Percentiles rank a stretch among this genome's conserved stretches.
Conservation (phyloP, 257 asterid species). For the Solanum corneliomulleri region DNA sequence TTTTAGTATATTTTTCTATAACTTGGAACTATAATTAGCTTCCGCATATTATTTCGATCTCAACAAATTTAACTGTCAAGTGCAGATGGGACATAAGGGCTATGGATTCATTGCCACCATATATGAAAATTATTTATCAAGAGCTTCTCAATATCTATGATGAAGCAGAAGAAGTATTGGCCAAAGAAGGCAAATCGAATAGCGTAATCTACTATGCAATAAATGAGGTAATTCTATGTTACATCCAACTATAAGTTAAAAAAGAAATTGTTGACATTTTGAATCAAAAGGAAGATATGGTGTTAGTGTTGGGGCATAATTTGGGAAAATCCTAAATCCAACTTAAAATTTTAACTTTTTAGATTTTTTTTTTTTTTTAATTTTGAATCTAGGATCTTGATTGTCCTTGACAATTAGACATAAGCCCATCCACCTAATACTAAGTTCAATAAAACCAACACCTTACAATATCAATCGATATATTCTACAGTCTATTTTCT, state of each 20-base stretch:
- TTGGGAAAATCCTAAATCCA: too few species aligned
- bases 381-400: too few species aligned
- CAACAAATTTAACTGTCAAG: neutral
- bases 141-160: neutral
- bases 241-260: neutral
- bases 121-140: neutral
- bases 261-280: neutral
- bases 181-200: neutral
- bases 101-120: neutral
- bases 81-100: neutral
- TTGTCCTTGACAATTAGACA: too few species aligned
- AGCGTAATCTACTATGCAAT: neutral
- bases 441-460: too few species aligned
- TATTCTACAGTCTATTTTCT: too few species aligned
- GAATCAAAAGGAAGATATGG: neutral
- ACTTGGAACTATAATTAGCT: neutral
- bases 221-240: neutral
- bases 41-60: too few species aligned
- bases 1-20: neutral
- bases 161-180: neutral
- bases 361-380: too few species aligned
- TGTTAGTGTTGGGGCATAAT: neutral
- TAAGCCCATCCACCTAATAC: too few species aligned
- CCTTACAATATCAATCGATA: too few species aligned
- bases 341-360: too few species aligned